Evolutionary conservation across 2,329 filamentous ascomycete genomes (phyloP).

Genomic region (Aphanoascus verrucosus): DNA sequence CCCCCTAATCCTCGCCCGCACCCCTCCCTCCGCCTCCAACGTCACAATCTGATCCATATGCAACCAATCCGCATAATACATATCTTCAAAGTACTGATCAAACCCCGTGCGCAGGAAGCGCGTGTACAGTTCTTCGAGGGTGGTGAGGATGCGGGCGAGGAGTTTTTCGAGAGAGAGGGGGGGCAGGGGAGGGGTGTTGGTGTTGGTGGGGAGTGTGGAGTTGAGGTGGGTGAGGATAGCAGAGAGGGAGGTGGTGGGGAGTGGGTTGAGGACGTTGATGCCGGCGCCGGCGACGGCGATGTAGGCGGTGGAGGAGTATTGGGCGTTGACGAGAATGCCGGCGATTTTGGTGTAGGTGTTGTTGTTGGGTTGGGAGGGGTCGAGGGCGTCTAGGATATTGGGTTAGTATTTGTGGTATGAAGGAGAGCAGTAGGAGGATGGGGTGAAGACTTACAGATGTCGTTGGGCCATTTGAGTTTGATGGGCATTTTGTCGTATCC

Average conservation of each 20-base stretch:
- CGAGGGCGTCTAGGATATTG: slow-evolving; percentile 48
- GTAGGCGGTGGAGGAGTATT: slow-evolving; percentile 65
- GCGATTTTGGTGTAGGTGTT: slow-evolving; percentile 72
- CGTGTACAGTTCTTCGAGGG: slow-evolving; percentile 66
- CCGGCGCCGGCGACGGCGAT: slow-evolving; percentile 79
- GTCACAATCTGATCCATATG: slow-evolving; percentile 66
- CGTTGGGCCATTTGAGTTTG: slow-evolving; percentile 95
- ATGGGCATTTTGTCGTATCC: slow-evolving; percentile 68
- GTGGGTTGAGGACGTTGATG: slow-evolving; percentile 71
- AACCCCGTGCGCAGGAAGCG: slow-evolving; percentile 69
- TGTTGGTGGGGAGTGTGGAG: slow-evolving; percentile 36
- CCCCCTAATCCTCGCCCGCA: slow-evolving; percentile 65
- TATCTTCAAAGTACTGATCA: slow-evolving; percentile 56
- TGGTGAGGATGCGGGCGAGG: slow-evolving; percentile 66
- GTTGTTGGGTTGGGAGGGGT: slow-evolving; percentile 45
- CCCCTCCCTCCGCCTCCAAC: slow-evolving; percentile 68
- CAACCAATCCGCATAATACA: slow-evolving; percentile 77
- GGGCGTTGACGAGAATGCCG: slow-evolving; percentile 83
- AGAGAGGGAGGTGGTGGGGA: slow-evolving; percentile 78
- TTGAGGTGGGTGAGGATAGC: slow-evolving; percentile 46
- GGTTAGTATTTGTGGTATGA: slow-evolving; percentile 2
- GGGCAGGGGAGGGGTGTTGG: slow-evolving; percentile 28
- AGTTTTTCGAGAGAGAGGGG: slow-evolving; percentile 67
- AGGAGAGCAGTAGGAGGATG: not conserved
- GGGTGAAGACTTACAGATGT: slow-evolving; percentile 54